Conservation (phyloP, 495 filamentous ascomycete species). For the Cercophora newfieldiana region DNA sequence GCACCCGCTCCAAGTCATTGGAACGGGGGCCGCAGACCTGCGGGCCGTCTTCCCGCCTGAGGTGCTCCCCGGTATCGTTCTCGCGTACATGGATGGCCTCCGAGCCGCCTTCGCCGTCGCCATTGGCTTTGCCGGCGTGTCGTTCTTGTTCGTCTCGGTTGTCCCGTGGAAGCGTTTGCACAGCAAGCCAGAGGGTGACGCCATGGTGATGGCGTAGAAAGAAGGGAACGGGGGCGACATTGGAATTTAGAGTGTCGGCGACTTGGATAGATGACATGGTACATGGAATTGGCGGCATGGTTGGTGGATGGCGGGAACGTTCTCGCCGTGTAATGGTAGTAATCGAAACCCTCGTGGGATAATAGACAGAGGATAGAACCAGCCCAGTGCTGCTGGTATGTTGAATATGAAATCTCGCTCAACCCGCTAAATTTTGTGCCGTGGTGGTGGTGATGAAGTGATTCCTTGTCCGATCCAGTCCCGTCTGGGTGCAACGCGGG, state of each 20-base stretch:
- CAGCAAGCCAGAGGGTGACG: not conserved
- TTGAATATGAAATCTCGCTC: no score
- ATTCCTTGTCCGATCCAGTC: no score
- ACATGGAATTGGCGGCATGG: no score
- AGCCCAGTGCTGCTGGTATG: no score
- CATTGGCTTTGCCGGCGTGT: conserved; percentile 29
- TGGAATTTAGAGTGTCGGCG: not conserved
- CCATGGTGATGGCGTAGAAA: conserved; percentile 9
- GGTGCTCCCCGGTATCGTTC: conserved; percentile 46
- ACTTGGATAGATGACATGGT: not conserved
- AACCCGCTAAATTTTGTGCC: no score
- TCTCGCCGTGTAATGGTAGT: no score
- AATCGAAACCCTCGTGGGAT: no score
- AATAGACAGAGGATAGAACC: no score
- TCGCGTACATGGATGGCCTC: conserved; percentile 56
- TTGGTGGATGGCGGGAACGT: no score
- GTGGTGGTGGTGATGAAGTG: no score
- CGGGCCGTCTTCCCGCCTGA: conserved; percentile 42
- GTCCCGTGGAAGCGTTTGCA: conserved; percentile 19
- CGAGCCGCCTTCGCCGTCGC: conserved; percentile 42
- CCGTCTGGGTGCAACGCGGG: no score
- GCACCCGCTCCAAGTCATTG: conserved; percentile 42
- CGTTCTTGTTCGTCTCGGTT: conserved; percentile 13
- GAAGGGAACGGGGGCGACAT: no score
- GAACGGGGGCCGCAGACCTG: conserved; percentile 55